Conservation (phyloP, 192 early-diverging fungal genomes). For the Podila clonocystis region DNA sequence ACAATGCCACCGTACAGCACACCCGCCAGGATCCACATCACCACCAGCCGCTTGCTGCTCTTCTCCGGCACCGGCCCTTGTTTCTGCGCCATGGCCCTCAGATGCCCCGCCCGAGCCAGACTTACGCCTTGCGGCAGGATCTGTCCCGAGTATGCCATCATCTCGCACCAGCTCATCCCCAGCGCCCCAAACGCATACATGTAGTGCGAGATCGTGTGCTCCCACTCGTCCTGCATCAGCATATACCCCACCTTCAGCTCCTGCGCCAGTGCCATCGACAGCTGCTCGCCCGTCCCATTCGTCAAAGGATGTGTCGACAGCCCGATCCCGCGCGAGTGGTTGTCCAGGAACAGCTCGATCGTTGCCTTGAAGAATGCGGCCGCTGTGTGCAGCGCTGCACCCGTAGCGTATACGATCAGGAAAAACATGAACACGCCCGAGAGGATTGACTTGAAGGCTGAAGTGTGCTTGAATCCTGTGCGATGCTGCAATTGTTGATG, state of each 20-base stretch:
- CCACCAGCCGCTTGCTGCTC: constrained; percentile 23
- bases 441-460: constrained; percentile 1
- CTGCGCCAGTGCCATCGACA: constrained; percentile 18
- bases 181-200: constrained; percentile 62
- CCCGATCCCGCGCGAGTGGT: constrained; percentile 30
- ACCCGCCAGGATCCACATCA: constrained; percentile 30
- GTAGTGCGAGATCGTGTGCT: constrained; percentile 61
- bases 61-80: neutral
- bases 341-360: constrained; percentile 25
- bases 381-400: constrained; percentile 23
- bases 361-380: constrained; percentile 43
- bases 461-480: neutral
- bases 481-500: neutral
- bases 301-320: constrained; percentile 36
- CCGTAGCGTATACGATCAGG: constrained; percentile 37
- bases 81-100: neutral
- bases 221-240: constrained; percentile 61
- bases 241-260: constrained; percentile 54
- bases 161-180: constrained; percentile 61
- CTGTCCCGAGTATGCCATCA: constrained; percentile 57
- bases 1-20: constrained; percentile 43
- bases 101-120: constrained; percentile 14
- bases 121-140: constrained; percentile 8
- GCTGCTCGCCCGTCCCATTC: constrained; percentile 13
- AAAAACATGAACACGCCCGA: constrained; percentile 29